Base-by-base conservation (phyloP, 257 asterid genomes). In the Coffea eugenioides region DNA sequence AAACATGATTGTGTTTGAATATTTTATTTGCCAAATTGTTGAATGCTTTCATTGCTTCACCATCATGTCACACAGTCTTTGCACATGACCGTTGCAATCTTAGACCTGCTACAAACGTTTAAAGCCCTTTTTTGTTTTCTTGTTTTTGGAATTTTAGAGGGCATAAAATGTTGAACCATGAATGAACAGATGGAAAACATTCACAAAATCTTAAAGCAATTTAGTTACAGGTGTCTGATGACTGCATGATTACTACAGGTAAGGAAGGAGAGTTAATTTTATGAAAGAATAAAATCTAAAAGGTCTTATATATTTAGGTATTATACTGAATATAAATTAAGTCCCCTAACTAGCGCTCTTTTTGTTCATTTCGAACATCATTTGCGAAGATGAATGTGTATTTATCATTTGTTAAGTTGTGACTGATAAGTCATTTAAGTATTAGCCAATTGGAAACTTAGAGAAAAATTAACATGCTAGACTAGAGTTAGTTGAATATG, bases 81-180 rank as follows among this genome's bases (percentile, higher is more conserved):
- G n/a, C 76, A 48, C 62, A 71, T 46, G 59, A 45, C 75, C 59
- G 75, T 71, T 45, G 75, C 75, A 43, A 71, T 71, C 75, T 71
- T 13, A 71, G 43, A 71, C 76, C 76, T 10, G 46, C 39, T 23
- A 71, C 39, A 31, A n/a, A 71, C 56, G 43, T 41, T 43, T 70
- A 20, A 69, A 18, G 48, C 46, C 46, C 5, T 0, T 4, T 66
- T 66, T 66, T 13, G 2, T 61, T 21, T 61, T 21, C 2, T 59
- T n/a, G 3, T 5, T 64, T 64, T 25, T 64, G 6, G 8, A n/a
- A 49, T 10, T 64, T 64, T 64, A 36, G n/a, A n/a, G 36, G 69
- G 36, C 12, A n/a, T 1, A 59, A 23, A 59, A 59, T 59, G 11
- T 8, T 13, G 64, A 18, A n/a, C 20, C 8, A 57, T 59, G 31